These are phyloP conservation scores for Pogostemon cablin DNA, from an alignment of 257 asterid species.

Conservation along the genomic window DNA sequence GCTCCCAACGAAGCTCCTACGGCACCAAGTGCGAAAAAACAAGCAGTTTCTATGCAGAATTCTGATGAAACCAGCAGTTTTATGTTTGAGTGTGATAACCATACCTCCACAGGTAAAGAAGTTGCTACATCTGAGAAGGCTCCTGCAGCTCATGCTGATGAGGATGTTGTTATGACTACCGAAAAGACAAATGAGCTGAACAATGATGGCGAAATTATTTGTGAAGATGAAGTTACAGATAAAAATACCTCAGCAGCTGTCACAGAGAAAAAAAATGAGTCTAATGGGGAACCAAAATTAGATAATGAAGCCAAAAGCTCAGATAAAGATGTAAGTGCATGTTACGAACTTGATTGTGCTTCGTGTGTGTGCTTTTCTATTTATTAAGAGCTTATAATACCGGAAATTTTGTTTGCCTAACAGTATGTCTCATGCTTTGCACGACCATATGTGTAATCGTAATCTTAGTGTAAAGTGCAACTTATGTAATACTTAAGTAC, in stretches of 20 bases:
- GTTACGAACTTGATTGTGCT: conserved; percentile 11
- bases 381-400: background rate
- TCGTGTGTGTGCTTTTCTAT: background rate
- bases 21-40: conserved; percentile 12
- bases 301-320: conserved; percentile 38
- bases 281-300: conserved; percentile 25
- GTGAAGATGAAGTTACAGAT: conserved; percentile 23
- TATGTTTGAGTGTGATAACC: conserved; percentile 51
- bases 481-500: background rate
- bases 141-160: conserved; percentile 30
- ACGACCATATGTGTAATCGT: background rate
- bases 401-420: background rate
- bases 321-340: conserved; percentile 44
- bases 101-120: conserved; percentile 45
- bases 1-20: conserved; percentile 34
- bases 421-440: conserved; percentile 5
- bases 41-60: conserved; percentile 27
- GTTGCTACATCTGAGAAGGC: conserved; percentile 38
- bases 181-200: conserved; percentile 36
- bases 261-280: conserved; percentile 9
- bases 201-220: conserved; percentile 17
- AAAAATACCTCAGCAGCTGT: background rate
- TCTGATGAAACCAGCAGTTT: conserved; percentile 35
- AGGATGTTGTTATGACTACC: conserved; percentile 23
- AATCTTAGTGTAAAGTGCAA: conserved; percentile 1